Evolutionary conservation across 2,329 filamentous ascomycete species (phyloP), one percentile per base, ranked within the genome.

Genomic region (Phyllosticta citrichinensis): DNA sequence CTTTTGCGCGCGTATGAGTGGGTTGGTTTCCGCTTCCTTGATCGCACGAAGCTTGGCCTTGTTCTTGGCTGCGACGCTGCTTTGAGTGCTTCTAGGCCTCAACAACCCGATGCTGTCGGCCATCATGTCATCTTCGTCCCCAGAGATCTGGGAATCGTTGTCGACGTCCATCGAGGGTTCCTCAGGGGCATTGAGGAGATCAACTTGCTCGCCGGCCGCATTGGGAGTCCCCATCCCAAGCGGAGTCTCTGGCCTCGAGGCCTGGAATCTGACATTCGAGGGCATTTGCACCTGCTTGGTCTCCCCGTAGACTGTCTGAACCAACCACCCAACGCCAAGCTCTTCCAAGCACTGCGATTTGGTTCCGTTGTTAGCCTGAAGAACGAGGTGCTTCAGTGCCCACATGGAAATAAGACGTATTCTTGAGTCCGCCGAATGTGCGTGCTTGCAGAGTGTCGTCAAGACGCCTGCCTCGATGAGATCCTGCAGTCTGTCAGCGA

Each of bases 321-420:
- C 82, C 12, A 97, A 80, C 89, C 91, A 96, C 11, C 83, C 85
- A 0, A 89, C 83, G 9, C 86, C 86, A 3, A 97, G 80, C 68
- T 89, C 85, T 56, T 92, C 85, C 12, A 97, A 76, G 63, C 90
- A 90, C 55, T 83, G 81, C 68, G 87, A 87, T 74, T 94, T 96
- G 65, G 89, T 78, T 12, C 87, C 82, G 53, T 87, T 85, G 19
- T 82, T 81, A 5, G 88, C 84, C 22, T 85, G 86, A 64, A 88
- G 82, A 2, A 96, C 87, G 56, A 97, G 81, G 74, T 97, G 91
- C 71, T 97, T 97, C 62, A 99, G 77, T 5, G 91, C 91, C 93
- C 94, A 99, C 1, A 99, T 76, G 22, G 92, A 91, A 67, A 94
- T 91, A 25, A 95, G 80, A 24, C 91, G 85, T 58, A 97, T 79